Evolutionary conservation across 2,329 filamentous ascomycete species (phyloP), one percentile per base, ranked within the genome.

Genomic region (Hymenoscyphus scutula): DNA sequence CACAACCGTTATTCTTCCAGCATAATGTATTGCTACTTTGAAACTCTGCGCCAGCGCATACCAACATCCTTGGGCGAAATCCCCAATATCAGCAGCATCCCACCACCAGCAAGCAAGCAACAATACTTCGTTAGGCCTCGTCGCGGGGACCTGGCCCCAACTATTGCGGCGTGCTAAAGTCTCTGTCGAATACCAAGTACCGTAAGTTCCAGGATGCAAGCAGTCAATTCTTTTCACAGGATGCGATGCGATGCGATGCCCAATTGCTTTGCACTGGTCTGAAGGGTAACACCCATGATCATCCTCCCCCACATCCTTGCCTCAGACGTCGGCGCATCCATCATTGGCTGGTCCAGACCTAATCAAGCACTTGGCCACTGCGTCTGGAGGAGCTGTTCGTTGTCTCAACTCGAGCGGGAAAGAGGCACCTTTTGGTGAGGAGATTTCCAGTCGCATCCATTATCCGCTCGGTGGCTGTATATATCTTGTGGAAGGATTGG

Each of bases 11-110:
- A 13, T 13, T 65, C 63, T 68, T 63, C 63, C 62, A 66, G 68
- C 69, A 71, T 69, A 60, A 69, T 65, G 19, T 64, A 63, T 61
- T 64, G 70, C 66, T 19, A 51, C 25, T 54, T 70, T 71, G 70
- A 73, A 72, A 73, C 71, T 68, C 53, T 59, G 56, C 64, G 71
- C 70, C 71, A 73, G 69, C 71, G 70, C 71, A 72, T 72, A 67
- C 65, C 64, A 65, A 61, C 64, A 70, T 70, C 68, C 68, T 68
- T 37, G 67, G 64, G 66, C 66, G 64, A 64, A 67, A 65, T 61
- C 66, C 23, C 27, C 56, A 48, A 58, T 48, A 58, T 54, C 53
- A 54, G 29, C 27, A 30, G 11, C 53, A 59, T 48, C 45, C 54
- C 48, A 62, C 53, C 45, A 32, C 37, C 51, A 57, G 34, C 45